Conservation (phyloP, 1,139 yeast genomes). For the Saccharomyces uvarum region DNA sequence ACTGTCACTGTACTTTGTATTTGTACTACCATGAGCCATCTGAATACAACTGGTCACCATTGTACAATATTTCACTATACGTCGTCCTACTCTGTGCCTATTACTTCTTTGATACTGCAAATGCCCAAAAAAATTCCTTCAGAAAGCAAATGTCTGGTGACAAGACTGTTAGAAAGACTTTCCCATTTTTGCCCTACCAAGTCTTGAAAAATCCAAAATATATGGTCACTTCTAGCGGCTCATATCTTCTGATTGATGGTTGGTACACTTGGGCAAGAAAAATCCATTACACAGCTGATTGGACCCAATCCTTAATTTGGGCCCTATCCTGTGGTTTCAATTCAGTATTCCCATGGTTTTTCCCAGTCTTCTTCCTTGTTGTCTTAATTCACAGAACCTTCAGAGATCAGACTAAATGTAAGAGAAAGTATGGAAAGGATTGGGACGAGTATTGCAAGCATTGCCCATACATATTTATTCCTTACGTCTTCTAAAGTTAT, state of each 20-base stretch:
- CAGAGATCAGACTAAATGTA: slow-evolving; percentile 81
- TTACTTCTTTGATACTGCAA: slow-evolving; percentile 89
- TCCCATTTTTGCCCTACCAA: slow-evolving; percentile 88
- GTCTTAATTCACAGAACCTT: slow-evolving; percentile 82
- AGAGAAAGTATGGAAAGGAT: slow-evolving; percentile 81
- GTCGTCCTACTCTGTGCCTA: slow-evolving; percentile 58
- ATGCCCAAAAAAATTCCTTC: slow-evolving; percentile 92
- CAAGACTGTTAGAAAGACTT: slow-evolving; percentile 63
- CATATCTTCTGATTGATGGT: slow-evolving; percentile 79
- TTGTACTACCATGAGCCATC: slow-evolving; percentile 74
- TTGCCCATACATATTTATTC: slow-evolving; percentile 90
- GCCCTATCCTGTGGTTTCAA: slow-evolving; percentile 81
- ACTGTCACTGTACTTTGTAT: slow-evolving; percentile 85
- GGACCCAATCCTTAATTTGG: slow-evolving; percentile 83
- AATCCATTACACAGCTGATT: slow-evolving; percentile 92
- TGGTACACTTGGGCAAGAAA: slow-evolving; percentile 92
- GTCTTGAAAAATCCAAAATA: slow-evolving; percentile 75
- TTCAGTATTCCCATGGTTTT: slow-evolving; percentile 92
- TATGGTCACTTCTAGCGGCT: slow-evolving; percentile 78
- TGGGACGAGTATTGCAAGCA: slow-evolving; percentile 81
- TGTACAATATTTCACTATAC: slow-evolving; percentile 51
- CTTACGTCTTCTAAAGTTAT: slow-evolving; percentile 54
- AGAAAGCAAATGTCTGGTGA: slow-evolving; percentile 84
- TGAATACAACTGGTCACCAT: slow-evolving; percentile 66
- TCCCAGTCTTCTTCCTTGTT: slow-evolving; percentile 80